Evolutionary conservation across 306 rosid genomes (phyloP), one percentile per base, ranked within the genome.

Genomic region (Cucurbita ficifolia): DNA sequence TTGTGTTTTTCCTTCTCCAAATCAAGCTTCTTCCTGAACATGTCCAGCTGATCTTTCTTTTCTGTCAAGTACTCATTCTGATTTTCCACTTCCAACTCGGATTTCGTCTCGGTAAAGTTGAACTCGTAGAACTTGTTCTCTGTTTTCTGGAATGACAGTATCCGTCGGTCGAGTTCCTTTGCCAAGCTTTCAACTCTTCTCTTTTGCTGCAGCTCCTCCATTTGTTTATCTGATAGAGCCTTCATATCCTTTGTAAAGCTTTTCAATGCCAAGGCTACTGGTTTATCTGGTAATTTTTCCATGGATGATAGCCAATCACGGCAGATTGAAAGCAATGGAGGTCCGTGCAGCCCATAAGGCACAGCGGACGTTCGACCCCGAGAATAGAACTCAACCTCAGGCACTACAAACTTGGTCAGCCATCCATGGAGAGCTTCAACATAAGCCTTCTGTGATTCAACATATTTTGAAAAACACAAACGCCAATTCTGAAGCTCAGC

Each of bases 401-500:
- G 96, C 50, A 81, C 84, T 38, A 89, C 50, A 55, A 91, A 95
- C 91, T 95, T 95, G 60, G 80, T 80, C 40, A 95, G 73, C 99
- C 99, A 95, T 54, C 96, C 96, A 46, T 89, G 81, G 56, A 95
- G 95, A 69, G 99, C 92, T 86, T 82, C 88, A 22, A 89, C 85
- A 16, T 95, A 95, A 6, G 89, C 87, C 39, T 87, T 89, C 61
- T 95, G 99, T 13, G 97, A 89, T 21, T 89, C 77, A 19, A 82
- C 79, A 46, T 95, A 95, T 29, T 89, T 88, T 17, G 78, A 57
- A 40, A 95, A 88, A 83, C 99, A 80, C 13, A 42, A 52, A 0
- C 85, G 85, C 97, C 99, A 95, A 78, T 85, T 88, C n/a, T 83
- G 92, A 74, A 95, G 88, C 90, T 95, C 89, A 0, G 87, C 89